Conservation (phyloP, 1,139 yeast genomes). For the Taphrina flavorubra region DNA sequence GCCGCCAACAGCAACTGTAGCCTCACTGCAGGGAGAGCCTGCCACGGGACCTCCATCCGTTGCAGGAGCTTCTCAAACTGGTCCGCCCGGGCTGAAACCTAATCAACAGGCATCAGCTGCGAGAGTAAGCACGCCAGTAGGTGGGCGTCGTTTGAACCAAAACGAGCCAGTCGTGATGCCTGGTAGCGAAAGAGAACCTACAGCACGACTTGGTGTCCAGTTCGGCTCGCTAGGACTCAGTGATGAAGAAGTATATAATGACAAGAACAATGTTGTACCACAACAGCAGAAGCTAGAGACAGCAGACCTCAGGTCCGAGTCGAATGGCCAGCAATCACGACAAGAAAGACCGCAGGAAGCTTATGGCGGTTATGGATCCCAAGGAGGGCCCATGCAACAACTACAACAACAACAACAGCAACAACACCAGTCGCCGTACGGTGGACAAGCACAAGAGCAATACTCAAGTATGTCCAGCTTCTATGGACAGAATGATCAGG, state of each 20-base stretch:
- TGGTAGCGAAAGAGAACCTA: conserved; percentile 31
- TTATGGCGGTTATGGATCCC: conserved; percentile 15
- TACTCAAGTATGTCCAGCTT: conserved; percentile 33
- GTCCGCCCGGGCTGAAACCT: conserved; percentile 29
- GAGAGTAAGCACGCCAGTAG: conserved; percentile 31
- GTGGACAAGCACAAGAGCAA: conserved; percentile 31
- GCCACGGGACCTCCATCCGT: conserved; percentile 35
- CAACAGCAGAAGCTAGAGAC: conserved; percentile 1
- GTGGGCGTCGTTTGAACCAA: conserved; percentile 35
- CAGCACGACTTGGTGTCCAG: conserved; percentile 25
- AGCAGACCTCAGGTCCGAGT: background rate
- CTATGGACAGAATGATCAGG: conserved; percentile 30
- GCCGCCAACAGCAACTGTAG: conserved; percentile 36
- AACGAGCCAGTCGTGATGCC: conserved; percentile 40
- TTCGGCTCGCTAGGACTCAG: conserved; percentile 33
- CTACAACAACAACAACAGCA: conserved; percentile 13
- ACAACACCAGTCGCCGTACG: conserved; percentile 9
- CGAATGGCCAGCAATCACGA: conserved; percentile 1
- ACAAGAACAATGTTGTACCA: conserved; percentile 10
- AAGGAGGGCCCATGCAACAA: conserved; percentile 9
- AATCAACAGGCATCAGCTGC: conserved; percentile 11
- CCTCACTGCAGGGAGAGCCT: conserved; percentile 37
- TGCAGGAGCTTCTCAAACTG: conserved; percentile 25
- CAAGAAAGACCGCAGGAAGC: conserved; percentile 8
- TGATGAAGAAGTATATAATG: conserved; percentile 28